Conservation (phyloP, 306 rosid genomes). For the Inga laurina region DNA sequence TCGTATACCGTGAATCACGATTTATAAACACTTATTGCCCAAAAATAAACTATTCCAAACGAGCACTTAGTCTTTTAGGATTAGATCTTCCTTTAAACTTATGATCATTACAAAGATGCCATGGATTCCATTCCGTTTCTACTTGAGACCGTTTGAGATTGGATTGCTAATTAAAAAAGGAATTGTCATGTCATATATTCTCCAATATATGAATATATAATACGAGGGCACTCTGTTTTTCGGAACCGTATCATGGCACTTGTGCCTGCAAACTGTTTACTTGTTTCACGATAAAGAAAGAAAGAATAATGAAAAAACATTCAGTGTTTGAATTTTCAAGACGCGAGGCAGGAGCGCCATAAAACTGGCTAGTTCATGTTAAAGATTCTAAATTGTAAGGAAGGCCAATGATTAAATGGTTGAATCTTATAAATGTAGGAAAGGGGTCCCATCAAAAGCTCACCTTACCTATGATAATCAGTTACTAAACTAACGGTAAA, state of each 20-base stretch:
- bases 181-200: no score
- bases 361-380: constrained; percentile 3
- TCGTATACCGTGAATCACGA: no score
- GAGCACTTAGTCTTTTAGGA: no score
- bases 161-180: no score
- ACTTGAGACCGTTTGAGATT: no score
- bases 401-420: background rate
- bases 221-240: background rate
- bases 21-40: no score
- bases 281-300: background rate
- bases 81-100: no score
- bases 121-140: no score
- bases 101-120: no score
- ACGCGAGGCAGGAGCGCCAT: background rate
- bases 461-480: background rate
- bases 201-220: no score
- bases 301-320: background rate
- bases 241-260: background rate
- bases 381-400: background rate
- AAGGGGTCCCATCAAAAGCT: background rate
- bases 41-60: no score
- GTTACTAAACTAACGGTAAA: background rate
- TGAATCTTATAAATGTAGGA: background rate
- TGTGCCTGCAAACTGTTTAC: background rate
- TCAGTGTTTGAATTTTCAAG: background rate